Evolutionary conservation across 768 basidiomycete species (phyloP).

Genomic region (Lentinula guzmanii): DNA sequence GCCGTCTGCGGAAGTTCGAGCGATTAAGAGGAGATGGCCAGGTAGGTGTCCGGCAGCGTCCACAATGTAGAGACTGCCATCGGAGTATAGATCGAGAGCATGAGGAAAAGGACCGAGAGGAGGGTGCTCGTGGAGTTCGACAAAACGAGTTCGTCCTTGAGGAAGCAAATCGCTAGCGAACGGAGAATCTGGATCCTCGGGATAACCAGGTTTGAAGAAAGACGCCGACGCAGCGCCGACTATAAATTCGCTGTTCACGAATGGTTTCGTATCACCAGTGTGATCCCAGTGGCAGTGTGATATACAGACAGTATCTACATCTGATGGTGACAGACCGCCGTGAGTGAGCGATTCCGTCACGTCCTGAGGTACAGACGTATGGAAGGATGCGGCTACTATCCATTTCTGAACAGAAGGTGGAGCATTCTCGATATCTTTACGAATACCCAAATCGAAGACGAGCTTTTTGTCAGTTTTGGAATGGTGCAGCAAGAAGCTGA

Average conservation of each 20-base stretch:
- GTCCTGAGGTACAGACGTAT: conserved; percentile 25
- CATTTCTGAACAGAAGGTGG: conserved; percentile 25
- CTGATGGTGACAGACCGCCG: conserved; percentile 38
- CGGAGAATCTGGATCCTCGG: conserved; percentile 27
- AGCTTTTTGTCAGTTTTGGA: conserved; percentile 30
- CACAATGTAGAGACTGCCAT: conserved; percentile 54
- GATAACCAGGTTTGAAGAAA: conserved; percentile 27
- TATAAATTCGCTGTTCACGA: conserved; percentile 3
- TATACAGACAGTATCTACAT: conserved; percentile 28
- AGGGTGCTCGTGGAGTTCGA: conserved; percentile 25
- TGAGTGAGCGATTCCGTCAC: conserved; percentile 42
- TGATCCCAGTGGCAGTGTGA: conserved; percentile 7
- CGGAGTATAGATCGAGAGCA: conserved; percentile 34
- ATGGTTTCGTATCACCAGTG: not conserved
- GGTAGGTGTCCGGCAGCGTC: conserved; percentile 52
- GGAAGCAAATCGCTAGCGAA: conserved; percentile 31
- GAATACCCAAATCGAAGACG: conserved; percentile 53
- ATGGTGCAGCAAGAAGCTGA: conserved; percentile 50
- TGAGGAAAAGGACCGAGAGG: conserved; percentile 31
- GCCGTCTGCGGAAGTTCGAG: conserved; percentile 46
- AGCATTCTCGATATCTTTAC: conserved; percentile 38
- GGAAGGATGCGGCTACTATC: conserved; percentile 18
- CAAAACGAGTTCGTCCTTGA: conserved; percentile 28
- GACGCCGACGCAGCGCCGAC: not conserved
- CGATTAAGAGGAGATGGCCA: conserved; percentile 51